Percentiles rank a stretch among this genome's conserved stretches.
Evolutionary conservation across 768 basidiomycete genomes (phyloP).

Genomic region (Phlebiopsis gigantea): DNA sequence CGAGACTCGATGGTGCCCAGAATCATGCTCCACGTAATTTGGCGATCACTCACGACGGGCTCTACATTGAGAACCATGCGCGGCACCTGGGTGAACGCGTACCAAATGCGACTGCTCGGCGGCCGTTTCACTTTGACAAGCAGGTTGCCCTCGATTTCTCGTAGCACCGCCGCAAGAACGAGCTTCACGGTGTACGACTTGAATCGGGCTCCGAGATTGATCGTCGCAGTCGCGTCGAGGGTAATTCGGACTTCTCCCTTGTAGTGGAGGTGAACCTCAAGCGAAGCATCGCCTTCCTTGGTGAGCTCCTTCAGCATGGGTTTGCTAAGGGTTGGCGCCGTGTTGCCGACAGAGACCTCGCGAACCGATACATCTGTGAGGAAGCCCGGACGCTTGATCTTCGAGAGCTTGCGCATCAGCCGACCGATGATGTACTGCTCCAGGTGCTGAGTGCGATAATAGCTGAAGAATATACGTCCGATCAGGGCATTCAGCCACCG

Average conservation of each 20-base stretch:
- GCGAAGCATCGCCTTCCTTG: slow-evolving; percentile 84
- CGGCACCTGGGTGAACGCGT: slow-evolving; percentile 86
- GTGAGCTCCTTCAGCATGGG: slow-evolving; percentile 99
- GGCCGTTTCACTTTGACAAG: slow-evolving; percentile 90
- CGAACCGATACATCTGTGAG: slow-evolving; percentile 81
- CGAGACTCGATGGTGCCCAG: slow-evolving; percentile 84
- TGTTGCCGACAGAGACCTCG: slow-evolving; percentile 85
- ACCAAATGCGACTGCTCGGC: slow-evolving; percentile 94
- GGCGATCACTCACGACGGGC: slow-evolving; percentile 90
- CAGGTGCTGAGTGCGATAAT: slow-evolving; percentile 77
- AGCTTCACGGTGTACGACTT: slow-evolving; percentile 89
- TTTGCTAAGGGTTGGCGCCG: slow-evolving; percentile 83
- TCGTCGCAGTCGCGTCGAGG: slow-evolving; percentile 83
- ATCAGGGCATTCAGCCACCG: slow-evolving; percentile 95
- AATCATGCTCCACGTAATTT: slow-evolving; percentile 93
- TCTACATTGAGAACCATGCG: slow-evolving; percentile 86
- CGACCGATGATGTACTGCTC: slow-evolving; percentile 83
- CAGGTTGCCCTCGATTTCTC: slow-evolving; percentile 88
- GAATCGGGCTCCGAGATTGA: slow-evolving; percentile 78
- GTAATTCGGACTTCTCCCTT: slow-evolving; percentile 88
- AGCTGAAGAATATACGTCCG: slow-evolving; percentile 88
- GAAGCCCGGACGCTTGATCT: slow-evolving; percentile 85
- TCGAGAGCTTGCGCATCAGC: slow-evolving; percentile 90
- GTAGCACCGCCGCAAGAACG: slow-evolving; percentile 81
- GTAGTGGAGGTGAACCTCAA: slow-evolving; percentile 82